Evolutionary conservation across 306 rosid species (phyloP), one percentile per base, ranked within the genome.

Genomic region (Casuarina cunninghamiana): DNA sequence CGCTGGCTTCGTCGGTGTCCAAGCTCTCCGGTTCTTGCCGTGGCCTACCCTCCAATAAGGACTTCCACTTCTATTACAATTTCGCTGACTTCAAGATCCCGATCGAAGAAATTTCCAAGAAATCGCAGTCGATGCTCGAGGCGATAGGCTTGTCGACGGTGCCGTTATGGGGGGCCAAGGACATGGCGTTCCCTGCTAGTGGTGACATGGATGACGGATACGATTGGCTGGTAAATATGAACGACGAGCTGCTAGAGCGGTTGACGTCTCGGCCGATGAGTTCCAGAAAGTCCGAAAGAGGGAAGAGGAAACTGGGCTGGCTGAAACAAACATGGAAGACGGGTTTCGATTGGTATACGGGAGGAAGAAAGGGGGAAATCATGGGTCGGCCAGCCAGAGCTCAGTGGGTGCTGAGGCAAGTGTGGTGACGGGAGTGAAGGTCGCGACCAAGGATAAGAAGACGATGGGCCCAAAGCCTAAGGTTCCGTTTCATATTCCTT

Each of bases 401-500:
- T 48, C 51, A 10, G 3, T 12, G 77, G 51, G 69, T 72, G 74
- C 75, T 8, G 71, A 79, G 44, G 79, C 83, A 26, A 66, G 57
- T 75, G 41, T 35, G 6, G 70, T 37, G 2, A 70, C 81, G 16
- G 88, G 83, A 3, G 91, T 91, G 45, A 90, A 80, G 78, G 79
- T 94, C 65, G 92, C 86, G 2, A 72, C 79, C 42, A 88, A 77
- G 77, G 98, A 90, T 71, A 84, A 79, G 86, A 94, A 75, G 60
- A 79, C 83, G 2, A 49, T 17, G 15, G 87, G 82, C 60, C 21
- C 87, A 54, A 94, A 88, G 82, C 87, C 92, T 4, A 92, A 88
- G 83, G 88, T 93, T 7, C 95, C 98, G 1, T 95, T 95, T 83
- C 98, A 95, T 78, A 86, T 92, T 72, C 97, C 98, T 5, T 80